A percentile compares a stretch with the other conserved stretches of the same genome.
Conservation (phyloP, 2,329 filamentous ascomycete species). For the Orbilia quercus region DNA sequence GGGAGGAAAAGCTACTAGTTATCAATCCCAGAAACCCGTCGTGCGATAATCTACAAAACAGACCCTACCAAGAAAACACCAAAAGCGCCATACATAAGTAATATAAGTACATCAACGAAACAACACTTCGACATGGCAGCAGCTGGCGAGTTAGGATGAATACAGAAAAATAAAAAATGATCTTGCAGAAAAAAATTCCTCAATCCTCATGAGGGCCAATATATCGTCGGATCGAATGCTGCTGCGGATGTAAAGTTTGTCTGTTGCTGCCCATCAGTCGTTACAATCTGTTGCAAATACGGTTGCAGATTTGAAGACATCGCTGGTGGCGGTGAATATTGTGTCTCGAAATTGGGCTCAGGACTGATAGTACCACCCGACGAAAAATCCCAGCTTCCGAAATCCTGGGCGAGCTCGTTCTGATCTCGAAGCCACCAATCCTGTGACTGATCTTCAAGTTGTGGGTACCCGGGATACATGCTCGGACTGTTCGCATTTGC, state of each 20-base stretch:
- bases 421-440: slow-evolving; percentile 75
- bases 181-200: background rate
- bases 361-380: slow-evolving; percentile 54
- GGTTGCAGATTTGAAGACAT: slow-evolving; percentile 39
- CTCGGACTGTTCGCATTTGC: slow-evolving; percentile 53
- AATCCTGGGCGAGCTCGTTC: slow-evolving; percentile 70
- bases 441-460: slow-evolving; percentile 64
- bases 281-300: slow-evolving; percentile 38
- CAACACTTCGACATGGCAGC: background rate
- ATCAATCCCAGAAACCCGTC: background rate
- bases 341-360: slow-evolving; percentile 38
- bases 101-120: background rate
- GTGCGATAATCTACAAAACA: background rate
- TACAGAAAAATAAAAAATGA: background rate
- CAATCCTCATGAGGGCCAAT: slow-evolving; percentile 28
- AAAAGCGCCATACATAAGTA: background rate
- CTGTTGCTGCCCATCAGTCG: slow-evolving; percentile 34
- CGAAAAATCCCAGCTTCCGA: slow-evolving; percentile 63
- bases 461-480: slow-evolving; percentile 56
- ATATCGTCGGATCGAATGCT: slow-evolving; percentile 33
- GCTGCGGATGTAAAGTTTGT: slow-evolving; percentile 12
- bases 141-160: background rate
- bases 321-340: slow-evolving; percentile 40
- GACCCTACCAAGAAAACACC: background rate
- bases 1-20: background rate